These are phyloP conservation scores for Stagonosporopsis rhizophila DNA, from an alignment of 2,329 filamentous ascomycete species.

Conservation along the genomic window DNA sequence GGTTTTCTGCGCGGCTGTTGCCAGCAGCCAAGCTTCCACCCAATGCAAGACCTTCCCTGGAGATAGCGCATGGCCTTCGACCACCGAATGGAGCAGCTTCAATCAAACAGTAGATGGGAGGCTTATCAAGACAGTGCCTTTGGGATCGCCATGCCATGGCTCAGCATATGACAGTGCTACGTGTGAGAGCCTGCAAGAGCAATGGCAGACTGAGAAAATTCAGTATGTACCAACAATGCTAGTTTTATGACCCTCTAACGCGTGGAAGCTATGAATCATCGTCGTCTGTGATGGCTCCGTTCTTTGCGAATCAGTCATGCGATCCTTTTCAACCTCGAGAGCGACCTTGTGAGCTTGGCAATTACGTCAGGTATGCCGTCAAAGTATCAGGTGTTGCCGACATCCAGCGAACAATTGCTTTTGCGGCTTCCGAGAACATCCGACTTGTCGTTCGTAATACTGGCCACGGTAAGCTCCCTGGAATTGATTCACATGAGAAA, in stretches of 20 bases:
- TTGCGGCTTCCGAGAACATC: slow-evolving; percentile 33
- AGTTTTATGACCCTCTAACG: slow-evolving; percentile 1
- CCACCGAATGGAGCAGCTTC: slow-evolving; percentile 24
- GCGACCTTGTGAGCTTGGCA: slow-evolving; percentile 30
- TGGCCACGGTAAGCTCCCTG: slow-evolving; percentile 26
- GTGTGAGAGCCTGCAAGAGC: slow-evolving; percentile 22
- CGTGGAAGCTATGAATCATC: slow-evolving; percentile 24
- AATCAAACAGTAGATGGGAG: slow-evolving; percentile 28
- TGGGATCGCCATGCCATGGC: slow-evolving; percentile 31
- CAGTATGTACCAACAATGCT: slow-evolving; percentile 14
- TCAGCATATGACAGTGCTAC: slow-evolving; percentile 20
- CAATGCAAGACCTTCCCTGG: slow-evolving; percentile 35
- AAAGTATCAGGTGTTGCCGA: slow-evolving; percentile 22
- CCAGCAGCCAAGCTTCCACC: slow-evolving; percentile 2
- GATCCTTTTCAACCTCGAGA: slow-evolving; percentile 29
- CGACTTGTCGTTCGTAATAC: slow-evolving; percentile 41
- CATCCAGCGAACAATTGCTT: slow-evolving; percentile 26
- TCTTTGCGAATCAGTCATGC: slow-evolving; percentile 36
- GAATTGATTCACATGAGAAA: no score
- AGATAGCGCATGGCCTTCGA: slow-evolving; percentile 30
- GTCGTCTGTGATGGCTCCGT: slow-evolving; percentile 34
- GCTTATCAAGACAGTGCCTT: slow-evolving; percentile 29
- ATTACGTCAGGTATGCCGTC: slow-evolving; percentile 33
- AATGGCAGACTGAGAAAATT: slow-evolving; percentile 25
- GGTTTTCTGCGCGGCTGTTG: slow-evolving; percentile 13